Evolutionary conservation across 73 alveolate genomes (phyloP).

Genomic region (Urostyla sp.): DNA sequence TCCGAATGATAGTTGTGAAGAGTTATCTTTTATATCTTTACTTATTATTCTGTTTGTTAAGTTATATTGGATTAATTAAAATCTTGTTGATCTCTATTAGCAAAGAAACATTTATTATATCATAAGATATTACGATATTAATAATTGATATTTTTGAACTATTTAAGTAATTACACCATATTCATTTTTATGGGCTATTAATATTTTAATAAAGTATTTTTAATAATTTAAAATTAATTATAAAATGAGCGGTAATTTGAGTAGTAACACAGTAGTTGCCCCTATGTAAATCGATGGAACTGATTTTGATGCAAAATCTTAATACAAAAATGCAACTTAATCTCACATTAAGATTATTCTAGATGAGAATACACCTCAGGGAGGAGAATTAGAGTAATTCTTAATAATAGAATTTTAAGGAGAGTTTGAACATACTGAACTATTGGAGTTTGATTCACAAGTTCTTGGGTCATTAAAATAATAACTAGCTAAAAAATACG

Average conservation of each 20-base stretch:
- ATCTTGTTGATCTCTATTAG: neutral
- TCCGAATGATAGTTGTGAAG: conserved; percentile 35
- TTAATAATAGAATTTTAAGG: conserved; percentile 47
- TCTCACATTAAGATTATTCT: too few species aligned
- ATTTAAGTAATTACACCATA: too few species aligned
- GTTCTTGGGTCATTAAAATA: conserved; percentile 12
- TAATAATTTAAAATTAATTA: neutral
- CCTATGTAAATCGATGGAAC: too few species aligned
- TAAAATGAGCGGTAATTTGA: conserved; percentile 54
- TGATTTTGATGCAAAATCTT: too few species aligned
- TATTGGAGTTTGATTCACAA: neutral
- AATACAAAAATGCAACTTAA: too few species aligned
- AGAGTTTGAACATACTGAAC: conserved; percentile 42
- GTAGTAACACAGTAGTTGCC: neutral
- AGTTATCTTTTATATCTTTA: neutral
- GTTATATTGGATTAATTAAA: too few species aligned
- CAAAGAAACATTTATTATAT: conserved; percentile 1
- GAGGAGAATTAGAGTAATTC: conserved; percentile 28
- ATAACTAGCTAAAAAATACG: neutral
- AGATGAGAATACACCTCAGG: too few species aligned
- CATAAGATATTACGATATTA: conserved; percentile 9
- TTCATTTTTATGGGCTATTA: neutral
- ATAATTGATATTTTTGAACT: neutral
- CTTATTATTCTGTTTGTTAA: neutral
- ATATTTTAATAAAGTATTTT: neutral